Percentiles rank a stretch among this genome's conserved stretches.
These are phyloP conservation scores for Exophiala xenobiotica DNA, from an alignment of 2,329 filamentous ascomycete genomes.

Conservation along the genomic window DNA sequence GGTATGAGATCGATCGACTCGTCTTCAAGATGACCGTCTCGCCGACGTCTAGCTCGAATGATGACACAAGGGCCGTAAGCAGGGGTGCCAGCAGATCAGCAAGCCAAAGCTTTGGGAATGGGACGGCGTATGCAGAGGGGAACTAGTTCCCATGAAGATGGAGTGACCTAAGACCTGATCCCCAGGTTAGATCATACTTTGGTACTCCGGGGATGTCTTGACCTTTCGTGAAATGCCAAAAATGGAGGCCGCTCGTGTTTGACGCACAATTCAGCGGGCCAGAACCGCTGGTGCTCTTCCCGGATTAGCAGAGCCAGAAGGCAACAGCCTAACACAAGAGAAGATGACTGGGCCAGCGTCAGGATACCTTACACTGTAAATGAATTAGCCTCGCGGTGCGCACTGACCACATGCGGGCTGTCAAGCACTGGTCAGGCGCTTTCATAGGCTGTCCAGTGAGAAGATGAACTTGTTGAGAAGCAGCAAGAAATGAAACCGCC, in stretches of 20 bases:
- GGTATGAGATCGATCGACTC: constrained; percentile 15
- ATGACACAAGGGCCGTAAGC: not conserved
- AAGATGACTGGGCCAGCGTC: constrained; percentile 4
- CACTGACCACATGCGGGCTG: constrained; percentile 21
- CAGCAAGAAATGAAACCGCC: not conserved
- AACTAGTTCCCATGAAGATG: constrained; percentile 4
- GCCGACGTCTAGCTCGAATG: constrained; percentile 10
- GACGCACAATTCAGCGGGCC: constrained; percentile 14
- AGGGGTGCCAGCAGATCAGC: constrained; percentile 3
- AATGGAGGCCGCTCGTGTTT: constrained; percentile 4
- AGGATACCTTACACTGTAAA: constrained; percentile 2
- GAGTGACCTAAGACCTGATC: constrained; percentile 2
- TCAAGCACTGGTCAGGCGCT: not conserved
- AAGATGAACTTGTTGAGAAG: not conserved
- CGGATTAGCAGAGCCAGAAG: constrained; percentile 11
- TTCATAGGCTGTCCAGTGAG: not conserved
- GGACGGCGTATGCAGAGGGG: constrained; percentile 2
- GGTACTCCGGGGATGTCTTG: constrained; percentile 5
- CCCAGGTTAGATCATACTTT: constrained; percentile 6
- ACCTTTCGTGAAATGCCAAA: constrained; percentile 2
- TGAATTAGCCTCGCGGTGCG: not conserved
- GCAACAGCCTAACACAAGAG: constrained; percentile 14
- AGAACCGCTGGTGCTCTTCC: constrained; percentile 4
- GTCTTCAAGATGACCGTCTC: constrained; percentile 3
- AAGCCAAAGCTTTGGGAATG: constrained; percentile 18